A percentile compares a stretch with the other conserved stretches of the same genome.
Evolutionary conservation across 768 basidiomycete species (phyloP).

Genomic region (Mycena indigotica): DNA sequence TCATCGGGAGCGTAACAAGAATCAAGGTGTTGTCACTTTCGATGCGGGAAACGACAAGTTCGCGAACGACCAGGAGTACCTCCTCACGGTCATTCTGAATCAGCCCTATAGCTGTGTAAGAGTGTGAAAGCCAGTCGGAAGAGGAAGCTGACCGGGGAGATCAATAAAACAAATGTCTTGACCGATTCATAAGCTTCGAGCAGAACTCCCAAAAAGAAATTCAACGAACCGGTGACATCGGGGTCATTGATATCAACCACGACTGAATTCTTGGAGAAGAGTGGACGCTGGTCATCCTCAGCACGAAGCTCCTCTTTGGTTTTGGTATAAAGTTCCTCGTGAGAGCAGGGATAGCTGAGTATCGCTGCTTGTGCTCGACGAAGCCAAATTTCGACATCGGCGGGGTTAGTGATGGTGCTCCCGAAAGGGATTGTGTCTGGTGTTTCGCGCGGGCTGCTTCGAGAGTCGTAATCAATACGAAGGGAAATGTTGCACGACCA

Average conservation of each 20-base stretch:
- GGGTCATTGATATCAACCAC: slow-evolving; percentile 49
- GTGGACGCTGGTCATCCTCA: slow-evolving; percentile 7
- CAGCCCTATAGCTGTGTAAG: slow-evolving; percentile 43
- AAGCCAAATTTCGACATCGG: slow-evolving; percentile 52
- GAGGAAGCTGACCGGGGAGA: slow-evolving; percentile 46
- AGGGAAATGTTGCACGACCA: slow-evolving; percentile 52
- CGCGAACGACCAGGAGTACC: slow-evolving; percentile 46
- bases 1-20: slow-evolving; percentile 67
- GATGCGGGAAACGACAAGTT: slow-evolving; percentile 53
- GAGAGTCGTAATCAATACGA: slow-evolving; percentile 32
- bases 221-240: slow-evolving; percentile 31
- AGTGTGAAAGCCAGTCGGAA: slow-evolving; percentile 16
- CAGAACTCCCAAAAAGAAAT: background rate
- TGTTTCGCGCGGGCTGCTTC: background rate
- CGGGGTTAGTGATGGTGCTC: slow-evolving; percentile 38
- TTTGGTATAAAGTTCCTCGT: slow-evolving; percentile 29
- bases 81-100: slow-evolving; percentile 55
- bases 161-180: slow-evolving; percentile 54
- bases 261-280: slow-evolving; percentile 56
- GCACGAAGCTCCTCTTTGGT: slow-evolving; percentile 27
- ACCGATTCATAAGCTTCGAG: background rate
- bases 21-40: slow-evolving; percentile 56
- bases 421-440: slow-evolving; percentile 41
- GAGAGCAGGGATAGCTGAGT: slow-evolving; percentile 43
- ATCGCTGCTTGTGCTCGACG: slow-evolving; percentile 64